Evolutionary conservation across 2,329 filamentous ascomycete genomes (phyloP).

Genomic region (Diaporthe vexans): DNA sequence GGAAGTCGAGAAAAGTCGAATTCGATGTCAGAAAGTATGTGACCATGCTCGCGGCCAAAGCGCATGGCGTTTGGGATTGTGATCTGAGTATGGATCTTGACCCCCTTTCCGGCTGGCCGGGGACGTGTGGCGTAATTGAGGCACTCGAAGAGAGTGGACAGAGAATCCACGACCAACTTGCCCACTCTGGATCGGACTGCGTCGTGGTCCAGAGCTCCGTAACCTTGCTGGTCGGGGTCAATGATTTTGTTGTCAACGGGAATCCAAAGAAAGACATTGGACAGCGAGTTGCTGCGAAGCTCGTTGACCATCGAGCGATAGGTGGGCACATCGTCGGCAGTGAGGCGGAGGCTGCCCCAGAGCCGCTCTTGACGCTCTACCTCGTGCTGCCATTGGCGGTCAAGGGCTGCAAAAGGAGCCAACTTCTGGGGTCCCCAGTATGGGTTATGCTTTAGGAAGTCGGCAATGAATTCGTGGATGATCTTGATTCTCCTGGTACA

Average conservation of each 20-base stretch:
- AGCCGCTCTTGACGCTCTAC: background rate
- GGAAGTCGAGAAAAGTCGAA: background rate
- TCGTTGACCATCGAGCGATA: background rate
- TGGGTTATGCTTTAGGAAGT: too few relatives aligned
- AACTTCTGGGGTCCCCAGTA: background rate
- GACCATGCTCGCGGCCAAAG: too few relatives aligned
- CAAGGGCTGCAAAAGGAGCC: background rate
- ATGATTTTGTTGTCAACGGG: background rate
- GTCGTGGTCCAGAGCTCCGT: rapidly evolving
- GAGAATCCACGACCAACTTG: background rate
- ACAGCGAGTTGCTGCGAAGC: background rate
- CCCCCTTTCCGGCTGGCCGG: too few relatives aligned
- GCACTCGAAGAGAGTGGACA: background rate
- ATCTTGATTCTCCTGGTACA: background rate
- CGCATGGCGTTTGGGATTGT: background rate
- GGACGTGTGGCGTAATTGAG: background rate
- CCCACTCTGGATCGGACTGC: too few relatives aligned
- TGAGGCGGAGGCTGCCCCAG: background rate
- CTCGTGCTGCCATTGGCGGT: constrained; percentile 11
- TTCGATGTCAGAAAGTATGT: too few relatives aligned
- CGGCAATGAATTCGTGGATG: background rate
- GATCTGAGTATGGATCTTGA: background rate
- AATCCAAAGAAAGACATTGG: background rate
- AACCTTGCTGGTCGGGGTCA: too few relatives aligned
- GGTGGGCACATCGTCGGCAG: background rate